Conservation (phyloP, 495 filamentous ascomycete species). For the Penicillium flavigenum region DNA sequence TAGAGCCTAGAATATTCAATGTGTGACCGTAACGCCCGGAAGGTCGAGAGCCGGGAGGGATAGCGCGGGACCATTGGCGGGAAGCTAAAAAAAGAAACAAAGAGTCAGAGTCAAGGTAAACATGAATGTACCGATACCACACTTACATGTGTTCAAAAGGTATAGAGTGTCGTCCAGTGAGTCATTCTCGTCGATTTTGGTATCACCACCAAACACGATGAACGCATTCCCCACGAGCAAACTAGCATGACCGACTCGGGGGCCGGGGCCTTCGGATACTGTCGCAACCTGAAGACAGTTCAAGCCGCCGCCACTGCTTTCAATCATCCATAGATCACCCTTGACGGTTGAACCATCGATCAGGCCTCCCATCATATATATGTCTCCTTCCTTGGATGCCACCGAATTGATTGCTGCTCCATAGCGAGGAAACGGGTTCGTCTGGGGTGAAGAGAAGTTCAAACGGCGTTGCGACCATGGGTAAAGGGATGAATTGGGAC, state of each 20-base stretch:
- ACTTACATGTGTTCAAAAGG: constrained; percentile 94
- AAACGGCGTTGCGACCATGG: constrained; percentile 93
- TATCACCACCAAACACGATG: constrained; percentile 98
- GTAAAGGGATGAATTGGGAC: constrained; percentile 66
- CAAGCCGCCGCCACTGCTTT: constrained; percentile 77
- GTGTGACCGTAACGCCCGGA: constrained; percentile 95
- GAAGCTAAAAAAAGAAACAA: constrained; percentile 64
- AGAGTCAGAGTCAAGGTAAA: constrained; percentile 15
- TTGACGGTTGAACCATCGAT: constrained; percentile 93
- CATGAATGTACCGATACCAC: background rate
- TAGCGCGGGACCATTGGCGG: constrained; percentile 93
- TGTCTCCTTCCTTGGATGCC: constrained; percentile 92
- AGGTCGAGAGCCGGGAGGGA: constrained; percentile 78
- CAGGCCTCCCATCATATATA: constrained; percentile 97
- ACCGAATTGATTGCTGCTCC: constrained; percentile 92
- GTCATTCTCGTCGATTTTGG: constrained; percentile 91
- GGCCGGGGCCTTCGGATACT: constrained; percentile 89
- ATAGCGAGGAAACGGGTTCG: constrained; percentile 93
- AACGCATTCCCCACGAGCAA: constrained; percentile 97
- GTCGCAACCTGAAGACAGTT: constrained; percentile 90
- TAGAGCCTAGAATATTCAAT: constrained; percentile 91
- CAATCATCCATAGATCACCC: constrained; percentile 97
- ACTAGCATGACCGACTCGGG: constrained; percentile 92
- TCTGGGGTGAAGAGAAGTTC: constrained; percentile 77
- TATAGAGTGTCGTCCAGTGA: constrained; percentile 93